phyloP scores from a whole-genome alignment of 75 land plant genomes.

The Larix kaempferi region DNA sequence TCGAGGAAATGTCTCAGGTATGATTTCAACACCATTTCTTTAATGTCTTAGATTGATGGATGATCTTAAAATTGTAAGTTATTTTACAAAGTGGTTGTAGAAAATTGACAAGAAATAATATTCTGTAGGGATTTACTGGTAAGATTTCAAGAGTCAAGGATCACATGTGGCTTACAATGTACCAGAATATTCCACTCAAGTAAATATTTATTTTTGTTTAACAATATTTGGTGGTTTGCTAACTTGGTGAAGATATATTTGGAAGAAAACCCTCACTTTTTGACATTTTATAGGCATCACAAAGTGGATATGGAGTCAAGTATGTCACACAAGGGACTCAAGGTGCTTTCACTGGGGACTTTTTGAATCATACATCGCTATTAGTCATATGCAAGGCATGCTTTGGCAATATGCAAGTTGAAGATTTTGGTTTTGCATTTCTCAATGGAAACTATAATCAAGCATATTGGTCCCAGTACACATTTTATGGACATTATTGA shows the following conservation, averaged over 20 bases:
- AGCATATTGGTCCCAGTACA: too few relatives aligned
- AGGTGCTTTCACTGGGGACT: slow-evolving; percentile 77
- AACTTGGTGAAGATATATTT: neutral
- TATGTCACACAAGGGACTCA: slow-evolving; percentile 83
- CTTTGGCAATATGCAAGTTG: too few relatives aligned
- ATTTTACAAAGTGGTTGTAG: too few relatives aligned
- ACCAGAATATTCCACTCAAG: slow-evolving; percentile 89
- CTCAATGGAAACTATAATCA: too few relatives aligned
- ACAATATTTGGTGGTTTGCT: neutral
- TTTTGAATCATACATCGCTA: slow-evolving; percentile 82
- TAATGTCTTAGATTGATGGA: neutral
- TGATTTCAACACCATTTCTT: neutral
- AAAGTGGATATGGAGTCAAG: slow-evolving; percentile 82
- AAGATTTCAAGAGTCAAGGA: slow-evolving; percentile 98
- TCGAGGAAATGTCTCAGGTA: slow-evolving; percentile 99
- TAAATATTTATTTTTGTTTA: slow-evolving; percentile 7
- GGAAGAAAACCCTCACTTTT: neutral
- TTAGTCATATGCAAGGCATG: too few relatives aligned
- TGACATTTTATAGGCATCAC: slow-evolving; percentile 19
- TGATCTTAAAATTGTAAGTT: too few relatives aligned
- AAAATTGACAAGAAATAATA: neutral
- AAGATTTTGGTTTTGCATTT: too few relatives aligned
- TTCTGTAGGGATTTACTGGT: slow-evolving; percentile 76
- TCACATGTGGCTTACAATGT: slow-evolving; percentile 93
- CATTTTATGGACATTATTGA: too few relatives aligned